These are phyloP conservation scores for Fusarium redolens DNA, from an alignment of 2,329 filamentous ascomycete genomes.

Conservation along the genomic window DNA sequence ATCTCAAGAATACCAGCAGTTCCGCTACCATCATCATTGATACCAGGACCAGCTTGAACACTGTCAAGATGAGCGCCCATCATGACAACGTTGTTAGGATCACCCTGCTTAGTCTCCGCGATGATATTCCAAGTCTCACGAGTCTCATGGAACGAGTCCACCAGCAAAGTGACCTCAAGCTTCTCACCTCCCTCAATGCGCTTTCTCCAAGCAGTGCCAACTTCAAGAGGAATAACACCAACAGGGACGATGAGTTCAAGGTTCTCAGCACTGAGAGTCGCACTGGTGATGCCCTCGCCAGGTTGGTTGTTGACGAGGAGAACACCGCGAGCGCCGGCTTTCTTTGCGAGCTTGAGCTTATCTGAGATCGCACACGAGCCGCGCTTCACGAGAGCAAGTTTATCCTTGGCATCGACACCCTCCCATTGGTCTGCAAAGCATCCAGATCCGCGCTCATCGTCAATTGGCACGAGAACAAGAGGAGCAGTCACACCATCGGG, in stretches of 20 bases:
- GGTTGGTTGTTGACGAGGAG: conserved; percentile 72
- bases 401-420: conserved; percentile 56
- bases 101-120: conserved; percentile 56
- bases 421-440: conserved; percentile 59
- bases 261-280: conserved; percentile 63
- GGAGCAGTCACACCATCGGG: conserved; percentile 52
- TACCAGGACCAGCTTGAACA: conserved; percentile 54
- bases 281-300: conserved; percentile 57
- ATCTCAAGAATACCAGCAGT: conserved; percentile 54
- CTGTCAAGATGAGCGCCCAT: conserved; percentile 56
- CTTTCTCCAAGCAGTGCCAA: conserved; percentile 51
- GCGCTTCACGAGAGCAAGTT: conserved; percentile 59
- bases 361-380: conserved; percentile 56
- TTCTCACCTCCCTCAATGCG: conserved; percentile 49
- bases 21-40: conserved; percentile 57
- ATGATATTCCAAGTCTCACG: conserved; percentile 56
- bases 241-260: conserved; percentile 51
- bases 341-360: conserved; percentile 58
- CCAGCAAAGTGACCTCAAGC: conserved; percentile 50
- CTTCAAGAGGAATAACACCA: conserved; percentile 51
- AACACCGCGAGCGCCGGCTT: conserved; percentile 56
- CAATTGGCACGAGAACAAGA: conserved; percentile 52
- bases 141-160: conserved; percentile 53
- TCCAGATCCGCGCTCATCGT: conserved; percentile 53
- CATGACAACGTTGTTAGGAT: conserved; percentile 56